Evolutionary conservation across 805 yeast genomes (phyloP).

Genomic region (Alloascoidea hylecoeti): DNA sequence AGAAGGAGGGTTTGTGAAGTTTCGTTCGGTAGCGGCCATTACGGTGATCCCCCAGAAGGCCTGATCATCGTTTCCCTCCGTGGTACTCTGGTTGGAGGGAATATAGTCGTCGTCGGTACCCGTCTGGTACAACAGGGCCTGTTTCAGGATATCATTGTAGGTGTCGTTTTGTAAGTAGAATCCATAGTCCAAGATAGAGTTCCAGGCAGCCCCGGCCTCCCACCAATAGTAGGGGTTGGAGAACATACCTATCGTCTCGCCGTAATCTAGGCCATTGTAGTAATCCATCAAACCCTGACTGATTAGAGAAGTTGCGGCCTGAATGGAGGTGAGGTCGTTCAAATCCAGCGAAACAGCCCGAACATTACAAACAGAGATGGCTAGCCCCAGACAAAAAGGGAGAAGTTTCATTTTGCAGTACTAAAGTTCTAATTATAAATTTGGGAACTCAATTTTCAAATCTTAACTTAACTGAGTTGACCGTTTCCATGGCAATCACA

Average conservation of each 20-base stretch:
- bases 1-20: slow-evolving; percentile 31
- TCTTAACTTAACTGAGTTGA: no score
- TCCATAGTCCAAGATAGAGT: background rate
- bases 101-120: slow-evolving; percentile 37
- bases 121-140: slow-evolving; percentile 18
- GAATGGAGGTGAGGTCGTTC: slow-evolving; percentile 24
- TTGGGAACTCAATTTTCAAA: no score
- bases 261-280: slow-evolving; percentile 47
- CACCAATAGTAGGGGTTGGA: slow-evolving; percentile 83
- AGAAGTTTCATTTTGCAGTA: no score
- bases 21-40: slow-evolving; percentile 47
- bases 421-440: no score
- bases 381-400: no score
- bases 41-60: slow-evolving; percentile 57
- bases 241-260: slow-evolving; percentile 82
- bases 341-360: slow-evolving; percentile 18
- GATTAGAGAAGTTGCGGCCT: slow-evolving; percentile 34
- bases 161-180: slow-evolving; percentile 43
- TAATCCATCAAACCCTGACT: slow-evolving; percentile 55
- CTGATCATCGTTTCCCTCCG: slow-evolving; percentile 66
- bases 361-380: no score
- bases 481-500: no score
- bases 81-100: slow-evolving; percentile 47
- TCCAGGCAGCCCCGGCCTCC: slow-evolving; percentile 62
- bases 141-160: slow-evolving; percentile 11